Evolutionary conservation across 805 yeast species (phyloP).

Genomic region (Millerago galiae): DNA sequence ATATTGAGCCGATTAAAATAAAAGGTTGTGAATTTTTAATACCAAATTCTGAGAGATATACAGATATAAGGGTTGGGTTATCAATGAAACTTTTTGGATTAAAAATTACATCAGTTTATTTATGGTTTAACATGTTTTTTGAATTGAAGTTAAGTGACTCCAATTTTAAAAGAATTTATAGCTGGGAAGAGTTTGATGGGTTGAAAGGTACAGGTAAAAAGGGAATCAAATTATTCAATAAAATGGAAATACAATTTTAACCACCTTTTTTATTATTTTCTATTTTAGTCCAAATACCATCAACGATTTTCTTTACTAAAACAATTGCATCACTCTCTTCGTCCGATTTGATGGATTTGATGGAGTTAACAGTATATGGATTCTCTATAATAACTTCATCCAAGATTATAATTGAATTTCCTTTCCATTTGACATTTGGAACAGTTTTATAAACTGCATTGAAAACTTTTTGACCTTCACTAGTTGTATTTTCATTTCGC

Average conservation of each 20-base stretch:
- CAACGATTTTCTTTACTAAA: conserved; percentile 42
- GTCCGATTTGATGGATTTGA: conserved; percentile 7
- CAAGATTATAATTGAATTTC: conserved; percentile 36
- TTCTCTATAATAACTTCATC: conserved; percentile 40
- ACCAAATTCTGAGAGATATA: conserved; percentile 2
- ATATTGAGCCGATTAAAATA: conserved; percentile 1
- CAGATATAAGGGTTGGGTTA: conserved; percentile 22
- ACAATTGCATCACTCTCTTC: conserved; percentile 26
- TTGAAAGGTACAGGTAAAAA: conserved; percentile 50
- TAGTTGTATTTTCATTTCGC: conserved; percentile 30
- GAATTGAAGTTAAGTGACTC: conserved; percentile 26
- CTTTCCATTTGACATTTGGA: conserved; percentile 39
- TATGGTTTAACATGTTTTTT: conserved; percentile 40
- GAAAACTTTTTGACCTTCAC: conserved; percentile 40
- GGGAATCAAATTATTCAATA: conserved; percentile 50
- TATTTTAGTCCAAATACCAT: conserved; percentile 40
- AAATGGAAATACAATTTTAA: conserved; percentile 20
- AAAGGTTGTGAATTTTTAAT: background rate
- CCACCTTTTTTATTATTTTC: conserved; percentile 48
- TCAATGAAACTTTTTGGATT: conserved; percentile 1
- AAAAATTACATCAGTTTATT: conserved; percentile 21
- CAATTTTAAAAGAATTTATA: background rate
- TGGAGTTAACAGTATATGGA: conserved; percentile 33
- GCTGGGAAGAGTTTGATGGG: conserved; percentile 62
- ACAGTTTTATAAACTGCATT: conserved; percentile 37